Conservation (phyloP, 2,329 filamentous ascomycete species). For the Phaeosphaeria sp. region DNA sequence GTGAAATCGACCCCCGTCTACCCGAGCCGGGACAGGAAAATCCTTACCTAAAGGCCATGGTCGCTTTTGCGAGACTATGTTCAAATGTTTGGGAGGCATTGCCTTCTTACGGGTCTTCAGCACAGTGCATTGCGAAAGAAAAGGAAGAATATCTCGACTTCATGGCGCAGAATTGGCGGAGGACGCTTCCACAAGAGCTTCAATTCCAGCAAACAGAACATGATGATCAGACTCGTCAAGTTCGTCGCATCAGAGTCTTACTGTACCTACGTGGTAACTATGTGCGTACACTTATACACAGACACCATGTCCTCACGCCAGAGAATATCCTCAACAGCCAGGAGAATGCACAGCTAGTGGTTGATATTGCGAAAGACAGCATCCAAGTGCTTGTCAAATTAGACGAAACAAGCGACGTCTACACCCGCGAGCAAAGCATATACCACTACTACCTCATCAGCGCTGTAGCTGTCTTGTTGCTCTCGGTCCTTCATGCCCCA, state of each 20-base stretch:
- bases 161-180: constrained; percentile 24
- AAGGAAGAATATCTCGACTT: constrained; percentile 30
- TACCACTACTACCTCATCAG: constrained; percentile 29
- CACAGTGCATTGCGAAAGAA: constrained; percentile 27
- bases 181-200: constrained; percentile 22
- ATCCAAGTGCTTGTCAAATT: constrained; percentile 27
- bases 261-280: constrained; percentile 27
- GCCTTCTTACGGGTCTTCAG: constrained; percentile 22
- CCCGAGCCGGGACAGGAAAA: constrained; percentile 22
- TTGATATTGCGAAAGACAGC: constrained; percentile 26
- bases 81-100: constrained; percentile 29
- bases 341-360: constrained; percentile 19
- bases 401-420: constrained; percentile 27
- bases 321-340: constrained; percentile 19
- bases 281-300: constrained; percentile 23
- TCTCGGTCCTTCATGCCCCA: constrained; percentile 30
- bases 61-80: constrained; percentile 24
- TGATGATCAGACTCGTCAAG: constrained; percentile 17
- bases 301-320: constrained; percentile 26
- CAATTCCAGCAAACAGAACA: constrained; percentile 22
- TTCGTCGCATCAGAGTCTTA: constrained; percentile 21
- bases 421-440: constrained; percentile 23
- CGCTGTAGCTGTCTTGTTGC: constrained; percentile 20
- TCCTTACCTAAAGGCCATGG: constrained; percentile 26
- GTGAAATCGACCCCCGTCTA: constrained; percentile 26